These are phyloP conservation scores for Pestalotiopsis sp. DNA, from an alignment of 2,329 filamentous ascomycete genomes.

Conservation along the genomic window DNA sequence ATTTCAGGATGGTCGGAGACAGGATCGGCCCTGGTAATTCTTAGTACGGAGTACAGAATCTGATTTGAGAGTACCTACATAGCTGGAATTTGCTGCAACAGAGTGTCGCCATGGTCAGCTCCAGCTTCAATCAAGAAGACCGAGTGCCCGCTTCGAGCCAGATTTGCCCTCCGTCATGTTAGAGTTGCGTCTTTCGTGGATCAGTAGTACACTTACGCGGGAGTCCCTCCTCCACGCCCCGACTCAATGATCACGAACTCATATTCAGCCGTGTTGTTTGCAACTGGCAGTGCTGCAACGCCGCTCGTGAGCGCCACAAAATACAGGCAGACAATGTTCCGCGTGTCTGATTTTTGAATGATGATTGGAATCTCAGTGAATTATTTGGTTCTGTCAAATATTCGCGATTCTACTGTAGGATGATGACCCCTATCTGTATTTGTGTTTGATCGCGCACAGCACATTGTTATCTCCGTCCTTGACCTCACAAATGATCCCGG, in stretches of 20 bases:
- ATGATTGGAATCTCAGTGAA: background rate
- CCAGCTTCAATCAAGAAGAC: slow-evolving; percentile 63
- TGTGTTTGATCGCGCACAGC: background rate
- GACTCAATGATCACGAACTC: background rate
- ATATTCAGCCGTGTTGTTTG: background rate
- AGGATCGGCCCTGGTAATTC: background rate
- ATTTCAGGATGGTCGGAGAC: slow-evolving; percentile 48
- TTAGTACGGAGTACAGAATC: background rate
- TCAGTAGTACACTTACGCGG: background rate
- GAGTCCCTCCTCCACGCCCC: background rate
- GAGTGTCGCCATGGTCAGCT: slow-evolving; percentile 56
- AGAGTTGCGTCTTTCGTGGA: background rate
- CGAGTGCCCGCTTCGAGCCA: slow-evolving; percentile 60
- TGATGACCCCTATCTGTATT: background rate
- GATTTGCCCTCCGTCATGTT: slow-evolving; percentile 17
- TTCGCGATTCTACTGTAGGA: background rate
- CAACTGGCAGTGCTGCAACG: background rate
- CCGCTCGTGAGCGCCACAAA: background rate
- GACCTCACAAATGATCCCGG: background rate
- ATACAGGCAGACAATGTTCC: background rate
- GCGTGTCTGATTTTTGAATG: background rate
- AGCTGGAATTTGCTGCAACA: slow-evolving; percentile 53
- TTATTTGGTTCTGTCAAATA: background rate
- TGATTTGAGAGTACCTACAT: slow-evolving; percentile 28
- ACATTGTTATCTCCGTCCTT: background rate